Evolutionary conservation across 2,329 filamentous ascomycete genomes (phyloP), one percentile per base, ranked within the genome.

Genomic region (Trichoderma harzianum): DNA sequence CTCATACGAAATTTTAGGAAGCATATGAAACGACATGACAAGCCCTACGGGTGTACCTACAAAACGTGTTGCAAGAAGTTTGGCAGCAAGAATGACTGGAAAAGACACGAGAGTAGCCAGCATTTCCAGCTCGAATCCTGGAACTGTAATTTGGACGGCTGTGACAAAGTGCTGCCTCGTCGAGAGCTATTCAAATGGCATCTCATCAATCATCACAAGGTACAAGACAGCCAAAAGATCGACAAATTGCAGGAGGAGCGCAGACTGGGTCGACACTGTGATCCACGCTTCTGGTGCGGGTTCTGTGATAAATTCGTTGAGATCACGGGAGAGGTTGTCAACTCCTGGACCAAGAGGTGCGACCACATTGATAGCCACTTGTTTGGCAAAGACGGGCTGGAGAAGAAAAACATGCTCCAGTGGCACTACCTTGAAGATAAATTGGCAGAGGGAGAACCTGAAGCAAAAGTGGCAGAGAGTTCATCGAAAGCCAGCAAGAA

Each of bases 11-110:
- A 34, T 36, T 18, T 10, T 72, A 95, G 93, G 74, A 98, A 98
- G 80, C 95, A 97, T 79, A 84, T 89, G 79, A 95, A 94, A 78
- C 89, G 94, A 1, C 95, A 98, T 79, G 86, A 88, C 8, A 90
- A 90, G 74, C 95, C 94, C 0, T 97, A 95, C 74, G 90, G 90
- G 14, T 98, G 95, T 80, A 97, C 94, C 0, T 92, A 90, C 74
- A 81, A 84, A 10, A 81, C 83, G 34, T 97, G 95, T 77, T 80
- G 82, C 63, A 94, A 93, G 77, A 84, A 79, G 0, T 97, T 97
- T 75, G 95, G 95, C n/a, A 95, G 92, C 80, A 97, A 97, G 78
- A 95, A 94, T 72, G 95, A 98, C 80, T 98, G 90, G 95, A 97
- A 97, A 79, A 89, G 95, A 1, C 95, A 98, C 77, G 95, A 98